Evolutionary conservation across 345 rosid species (phyloP), one percentile per base, ranked within the genome.

Genomic region (Syzygium grande): DNA sequence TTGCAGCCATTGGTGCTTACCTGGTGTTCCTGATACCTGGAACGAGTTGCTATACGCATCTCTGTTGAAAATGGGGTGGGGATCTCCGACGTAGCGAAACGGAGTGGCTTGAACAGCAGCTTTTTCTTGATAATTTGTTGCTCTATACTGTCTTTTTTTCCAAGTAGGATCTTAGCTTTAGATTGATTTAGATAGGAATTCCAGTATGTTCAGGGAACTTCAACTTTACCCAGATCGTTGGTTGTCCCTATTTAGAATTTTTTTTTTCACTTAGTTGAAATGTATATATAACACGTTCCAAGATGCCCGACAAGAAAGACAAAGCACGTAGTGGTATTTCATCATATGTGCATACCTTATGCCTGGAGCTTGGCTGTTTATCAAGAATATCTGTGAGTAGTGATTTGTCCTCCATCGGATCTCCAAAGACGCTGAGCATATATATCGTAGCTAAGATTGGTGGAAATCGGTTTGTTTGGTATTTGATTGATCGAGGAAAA

Each of bases 1-100:
- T 90, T 97, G 98, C 93, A 95, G 99, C 87, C 99, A 95, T 58
- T 97, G 99, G 99, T 97, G 99, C 92, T 93, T 97, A 85, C 99
- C 97, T 1, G 99, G 99, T 87, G 97, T 95, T 2, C 99, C 97
- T 1, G 99, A 97, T 88, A 91, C 96, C 55, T 95, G 99, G 99
- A 97, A 97, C 87, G 94, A 96, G 84, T 90, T 96, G 86, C 90
- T 96, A 55, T 95, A 95, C 83, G 98, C 94, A 27, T 94, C 98
- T 41, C 89, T 95, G 49, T 91, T 97, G 90, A 93, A 94, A 91
- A 87, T 92, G 8, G 92, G 94, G 19, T 89, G 84, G 38, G 94
- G 93, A 8, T 88, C 92, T 13, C 92, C 91, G 92, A 88, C 87
- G 86, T 73, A 34, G 49, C 19, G 80, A 73, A 9, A 63, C 46